A percentile compares a stretch with the other conserved stretches of the same genome.
phyloP scores from a whole-genome alignment of 2,329 filamentous ascomycete genomes.

The Fusarium nygamai region DNA sequence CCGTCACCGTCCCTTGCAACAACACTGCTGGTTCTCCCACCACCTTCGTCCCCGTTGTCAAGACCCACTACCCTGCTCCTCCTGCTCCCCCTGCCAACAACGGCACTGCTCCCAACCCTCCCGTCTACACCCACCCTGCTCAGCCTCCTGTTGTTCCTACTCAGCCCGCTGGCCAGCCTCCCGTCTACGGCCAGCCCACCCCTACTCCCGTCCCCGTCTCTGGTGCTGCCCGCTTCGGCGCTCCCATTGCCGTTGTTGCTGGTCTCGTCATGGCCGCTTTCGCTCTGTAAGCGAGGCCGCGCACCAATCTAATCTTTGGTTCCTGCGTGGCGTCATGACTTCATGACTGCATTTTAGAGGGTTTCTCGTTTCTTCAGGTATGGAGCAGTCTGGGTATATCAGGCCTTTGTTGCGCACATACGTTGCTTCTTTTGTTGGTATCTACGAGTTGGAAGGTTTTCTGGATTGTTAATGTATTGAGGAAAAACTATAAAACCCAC shows the following conservation, averaged over 20 bases:
- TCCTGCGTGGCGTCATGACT: conserved; percentile 43
- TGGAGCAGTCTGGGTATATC: conserved; percentile 41
- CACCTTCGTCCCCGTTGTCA: conserved; percentile 36
- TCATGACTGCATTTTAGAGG: conserved; percentile 47
- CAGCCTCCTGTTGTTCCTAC: conserved; percentile 41
- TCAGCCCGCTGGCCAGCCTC: conserved; percentile 21
- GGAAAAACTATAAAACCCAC: conserved; percentile 43
- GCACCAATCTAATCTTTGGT: conserved; percentile 31
- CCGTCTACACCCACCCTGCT: conserved; percentile 29
- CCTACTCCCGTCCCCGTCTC: conserved; percentile 41
- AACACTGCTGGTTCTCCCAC: conserved; percentile 37
- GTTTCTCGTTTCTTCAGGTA: conserved; percentile 41
- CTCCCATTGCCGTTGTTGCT: conserved; percentile 52
- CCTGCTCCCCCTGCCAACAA: conserved; percentile 31
- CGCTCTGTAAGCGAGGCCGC: conserved; percentile 52
- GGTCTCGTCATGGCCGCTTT: conserved; percentile 54
- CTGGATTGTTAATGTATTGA: conserved; percentile 46
- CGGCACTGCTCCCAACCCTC: conserved; percentile 26
- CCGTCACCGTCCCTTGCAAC: conserved; percentile 39
- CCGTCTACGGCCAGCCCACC: conserved; percentile 37
- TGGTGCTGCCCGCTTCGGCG: conserved; percentile 47
- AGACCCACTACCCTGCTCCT: conserved; percentile 32
- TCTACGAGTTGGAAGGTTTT: conserved; percentile 42
- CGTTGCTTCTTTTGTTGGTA: conserved; percentile 41
- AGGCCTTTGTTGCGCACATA: conserved; percentile 45